Evolutionary conservation across 169 alveolate species (phyloP).

Genomic region (Eimeria acervulina): DNA sequence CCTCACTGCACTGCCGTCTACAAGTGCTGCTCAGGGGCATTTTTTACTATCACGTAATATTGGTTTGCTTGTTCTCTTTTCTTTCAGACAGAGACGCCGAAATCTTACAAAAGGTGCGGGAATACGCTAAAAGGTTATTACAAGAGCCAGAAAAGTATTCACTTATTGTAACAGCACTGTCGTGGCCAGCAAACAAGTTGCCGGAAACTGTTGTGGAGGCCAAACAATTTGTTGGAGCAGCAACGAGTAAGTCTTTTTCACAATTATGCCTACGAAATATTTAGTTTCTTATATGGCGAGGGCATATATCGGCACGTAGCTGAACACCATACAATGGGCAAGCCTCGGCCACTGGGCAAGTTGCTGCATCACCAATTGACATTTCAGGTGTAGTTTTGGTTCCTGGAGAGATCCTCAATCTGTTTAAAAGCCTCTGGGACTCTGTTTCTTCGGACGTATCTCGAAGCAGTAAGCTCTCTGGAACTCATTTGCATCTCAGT

Average conservation of each 20-base stretch:
- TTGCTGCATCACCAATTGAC: background rate
- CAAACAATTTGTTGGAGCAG: slow-evolving; percentile 32
- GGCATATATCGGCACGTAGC: background rate
- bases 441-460: slow-evolving; percentile 37
- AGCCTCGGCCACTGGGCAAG: background rate
- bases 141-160: slow-evolving; percentile 32
- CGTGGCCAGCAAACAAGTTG: slow-evolving; percentile 53
- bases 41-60: background rate
- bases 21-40: background rate
- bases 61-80: background rate
- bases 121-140: background rate
- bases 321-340: background rate
- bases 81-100: slow-evolving; percentile 27
- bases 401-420: slow-evolving; percentile 46
- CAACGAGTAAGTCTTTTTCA: background rate
- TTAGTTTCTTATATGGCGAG: too few species aligned
- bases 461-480: slow-evolving; percentile 19
- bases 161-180: background rate
- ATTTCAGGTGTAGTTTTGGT: slow-evolving; percentile 63
- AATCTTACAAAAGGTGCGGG: background rate
- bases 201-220: slow-evolving; percentile 38
- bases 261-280: background rate
- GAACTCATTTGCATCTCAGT: background rate
- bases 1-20: background rate
- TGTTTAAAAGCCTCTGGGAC: slow-evolving; percentile 37